A percentile compares a stretch with the other conserved stretches of the same genome.
These are phyloP conservation scores for Lipomyces lipofer DNA, from an alignment of 805 yeast genomes.

Conservation along the genomic window DNA sequence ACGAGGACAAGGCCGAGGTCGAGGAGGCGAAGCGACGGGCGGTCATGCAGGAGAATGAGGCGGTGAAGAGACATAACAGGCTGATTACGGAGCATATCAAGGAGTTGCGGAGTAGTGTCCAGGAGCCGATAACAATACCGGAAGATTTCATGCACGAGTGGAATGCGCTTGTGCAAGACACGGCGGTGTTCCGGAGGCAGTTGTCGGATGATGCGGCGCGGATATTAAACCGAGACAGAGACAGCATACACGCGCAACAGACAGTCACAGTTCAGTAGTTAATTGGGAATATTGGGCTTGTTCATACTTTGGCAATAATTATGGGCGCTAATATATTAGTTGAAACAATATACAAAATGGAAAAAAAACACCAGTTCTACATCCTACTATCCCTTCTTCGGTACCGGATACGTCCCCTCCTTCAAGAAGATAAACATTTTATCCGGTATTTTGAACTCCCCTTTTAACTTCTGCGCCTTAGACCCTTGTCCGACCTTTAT, in stretches of 20 bases:
- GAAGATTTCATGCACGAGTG: constrained; percentile 5
- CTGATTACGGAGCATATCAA: constrained; percentile 36
- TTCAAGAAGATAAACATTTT: constrained; percentile 24
- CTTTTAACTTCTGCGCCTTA: constrained; percentile 50
- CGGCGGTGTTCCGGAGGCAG: background rate
- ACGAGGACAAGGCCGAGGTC: constrained; percentile 37
- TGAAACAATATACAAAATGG: too few species aligned
- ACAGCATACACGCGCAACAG: too few species aligned
- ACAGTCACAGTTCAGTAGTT: too few species aligned
- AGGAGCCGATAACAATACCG: constrained; percentile 3
- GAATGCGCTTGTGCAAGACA: constrained; percentile 9
- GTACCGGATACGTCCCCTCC: constrained; percentile 26
- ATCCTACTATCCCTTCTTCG: too few species aligned
- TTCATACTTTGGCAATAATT: too few species aligned
- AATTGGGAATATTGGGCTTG: too few species aligned
- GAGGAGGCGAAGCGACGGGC: constrained; percentile 39
- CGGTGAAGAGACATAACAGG: constrained; percentile 36
- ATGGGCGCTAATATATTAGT: too few species aligned
- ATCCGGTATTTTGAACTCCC: constrained; percentile 58
- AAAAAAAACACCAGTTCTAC: too few species aligned
- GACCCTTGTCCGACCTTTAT: constrained; percentile 51
- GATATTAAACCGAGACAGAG: too few species aligned
- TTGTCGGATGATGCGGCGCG: background rate
- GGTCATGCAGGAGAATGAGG: constrained; percentile 35
- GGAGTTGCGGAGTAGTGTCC: constrained; percentile 20